These are phyloP conservation scores for Naganishia vishniacii DNA, from an alignment of 768 basidiomycete genomes.

Conservation along the genomic window DNA sequence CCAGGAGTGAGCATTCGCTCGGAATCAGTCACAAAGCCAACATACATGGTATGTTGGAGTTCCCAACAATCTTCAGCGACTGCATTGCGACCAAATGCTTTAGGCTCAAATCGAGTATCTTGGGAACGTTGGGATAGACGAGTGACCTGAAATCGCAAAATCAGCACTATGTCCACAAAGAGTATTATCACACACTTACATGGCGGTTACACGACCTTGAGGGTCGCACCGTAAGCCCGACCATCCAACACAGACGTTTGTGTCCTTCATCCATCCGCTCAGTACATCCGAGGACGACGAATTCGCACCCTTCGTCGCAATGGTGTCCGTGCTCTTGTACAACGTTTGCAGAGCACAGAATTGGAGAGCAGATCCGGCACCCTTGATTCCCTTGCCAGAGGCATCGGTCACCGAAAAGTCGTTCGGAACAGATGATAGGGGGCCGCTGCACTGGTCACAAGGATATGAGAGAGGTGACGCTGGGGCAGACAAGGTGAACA, in stretches of 20 bases:
- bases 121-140: constrained; percentile 44
- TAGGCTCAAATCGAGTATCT: constrained; percentile 34
- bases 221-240: constrained; percentile 44
- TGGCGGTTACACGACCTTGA: constrained; percentile 36
- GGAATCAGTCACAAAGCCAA: constrained; percentile 5
- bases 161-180: background rate
- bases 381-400: constrained; percentile 28
- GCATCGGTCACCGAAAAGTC: constrained; percentile 36
- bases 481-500: constrained; percentile 33
- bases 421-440: constrained; percentile 39
- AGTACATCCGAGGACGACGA: background rate
- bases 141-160: constrained; percentile 15
- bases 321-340: constrained; percentile 24
- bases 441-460: constrained; percentile 45
- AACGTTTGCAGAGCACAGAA: constrained; percentile 47
- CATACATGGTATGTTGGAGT: constrained; percentile 43
- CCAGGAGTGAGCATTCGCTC: background rate
- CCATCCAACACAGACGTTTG: constrained; percentile 44
- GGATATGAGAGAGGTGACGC: constrained; percentile 37
- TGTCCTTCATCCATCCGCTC: constrained; percentile 35
- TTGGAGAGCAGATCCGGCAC: constrained; percentile 46
- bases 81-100: constrained; percentile 42
- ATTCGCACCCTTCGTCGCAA: background rate
- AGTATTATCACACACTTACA: constrained; percentile 32
- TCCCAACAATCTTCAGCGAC: constrained; percentile 41